Evolutionary conservation across 2,329 filamentous ascomycete genomes (phyloP).

Genomic region (Chrysoporthe cubensis): DNA sequence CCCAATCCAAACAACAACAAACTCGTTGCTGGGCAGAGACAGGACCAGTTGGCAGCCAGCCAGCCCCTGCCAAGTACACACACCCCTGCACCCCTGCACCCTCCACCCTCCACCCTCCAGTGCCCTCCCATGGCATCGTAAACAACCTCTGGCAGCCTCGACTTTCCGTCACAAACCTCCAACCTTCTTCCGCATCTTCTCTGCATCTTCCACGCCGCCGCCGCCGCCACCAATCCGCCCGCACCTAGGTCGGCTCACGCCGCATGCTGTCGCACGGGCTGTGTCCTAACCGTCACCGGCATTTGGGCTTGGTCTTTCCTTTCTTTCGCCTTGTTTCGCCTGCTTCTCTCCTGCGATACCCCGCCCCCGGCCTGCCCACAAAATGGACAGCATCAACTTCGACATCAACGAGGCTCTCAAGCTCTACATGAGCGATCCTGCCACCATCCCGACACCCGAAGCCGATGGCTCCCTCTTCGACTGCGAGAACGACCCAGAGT

Average conservation of each 20-base stretch:
- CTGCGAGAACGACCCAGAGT: constrained; percentile 89
- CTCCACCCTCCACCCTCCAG: neutral
- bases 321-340: constrained; percentile 12
- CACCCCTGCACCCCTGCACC: neutral
- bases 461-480: constrained; percentile 83
- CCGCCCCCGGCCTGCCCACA: constrained; percentile 36
- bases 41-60: neutral
- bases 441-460: constrained; percentile 80
- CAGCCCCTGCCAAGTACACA: neutral
- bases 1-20: constrained; percentile 23
- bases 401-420: constrained; percentile 97
- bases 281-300: neutral
- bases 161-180: neutral
- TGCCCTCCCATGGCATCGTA: neutral
- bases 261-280: neutral
- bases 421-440: constrained; percentile 92
- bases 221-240: constrained; percentile 5
- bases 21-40: constrained; percentile 17
- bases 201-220: constrained; percentile 8
- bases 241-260: neutral
- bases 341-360: constrained; percentile 24
- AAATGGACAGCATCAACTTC: constrained; percentile 80
- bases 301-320: neutral
- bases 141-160: neutral
- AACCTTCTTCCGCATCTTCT: neutral